phyloP scores from a whole-genome alignment of 768 basidiomycete genomes.

The Myochromella boudieri region DNA sequence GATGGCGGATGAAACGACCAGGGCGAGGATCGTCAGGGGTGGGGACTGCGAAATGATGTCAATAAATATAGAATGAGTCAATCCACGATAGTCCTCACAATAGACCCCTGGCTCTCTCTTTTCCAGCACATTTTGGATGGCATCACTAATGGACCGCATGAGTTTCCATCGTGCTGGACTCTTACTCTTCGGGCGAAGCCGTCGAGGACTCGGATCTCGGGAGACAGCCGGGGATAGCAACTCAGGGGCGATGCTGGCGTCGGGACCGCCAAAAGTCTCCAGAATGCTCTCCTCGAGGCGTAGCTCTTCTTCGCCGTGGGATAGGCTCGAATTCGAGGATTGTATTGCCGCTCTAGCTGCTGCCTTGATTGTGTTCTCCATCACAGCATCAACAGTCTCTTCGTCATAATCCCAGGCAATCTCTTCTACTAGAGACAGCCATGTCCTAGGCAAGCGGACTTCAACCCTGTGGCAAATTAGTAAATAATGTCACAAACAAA shows the following conservation, averaged over 20 bases:
- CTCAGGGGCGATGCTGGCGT: constrained; percentile 70
- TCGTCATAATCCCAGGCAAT: constrained; percentile 74
- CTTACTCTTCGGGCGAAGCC: constrained; percentile 73
- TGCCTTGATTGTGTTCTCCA: constrained; percentile 66
- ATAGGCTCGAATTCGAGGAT: constrained; percentile 34
- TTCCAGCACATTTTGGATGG: constrained; percentile 70
- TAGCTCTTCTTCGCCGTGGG: constrained; percentile 38
- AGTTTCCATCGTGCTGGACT: constrained; percentile 86
- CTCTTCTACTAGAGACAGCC: constrained; percentile 80
- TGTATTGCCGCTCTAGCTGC: constrained; percentile 64
- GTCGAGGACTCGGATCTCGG: constrained; percentile 79
- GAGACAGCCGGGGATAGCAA: constrained; percentile 78
- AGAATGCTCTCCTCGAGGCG: constrained; percentile 63
- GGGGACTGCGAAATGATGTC: constrained; percentile 49
- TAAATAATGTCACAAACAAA: not conserved
- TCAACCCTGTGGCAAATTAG: constrained; percentile 47
- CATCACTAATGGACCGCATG: constrained; percentile 74
- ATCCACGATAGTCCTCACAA: constrained; percentile 42
- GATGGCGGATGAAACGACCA: constrained; percentile 77
- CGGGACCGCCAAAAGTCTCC: constrained; percentile 58
- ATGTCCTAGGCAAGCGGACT: constrained; percentile 79
- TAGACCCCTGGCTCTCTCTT: constrained; percentile 68
- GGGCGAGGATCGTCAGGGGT: constrained; percentile 69
- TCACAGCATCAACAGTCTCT: constrained; percentile 60
- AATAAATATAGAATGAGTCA: not conserved